Conservation (phyloP, 1,284 basidiomycete species). For the Pyrrhoderma noxium region DNA sequence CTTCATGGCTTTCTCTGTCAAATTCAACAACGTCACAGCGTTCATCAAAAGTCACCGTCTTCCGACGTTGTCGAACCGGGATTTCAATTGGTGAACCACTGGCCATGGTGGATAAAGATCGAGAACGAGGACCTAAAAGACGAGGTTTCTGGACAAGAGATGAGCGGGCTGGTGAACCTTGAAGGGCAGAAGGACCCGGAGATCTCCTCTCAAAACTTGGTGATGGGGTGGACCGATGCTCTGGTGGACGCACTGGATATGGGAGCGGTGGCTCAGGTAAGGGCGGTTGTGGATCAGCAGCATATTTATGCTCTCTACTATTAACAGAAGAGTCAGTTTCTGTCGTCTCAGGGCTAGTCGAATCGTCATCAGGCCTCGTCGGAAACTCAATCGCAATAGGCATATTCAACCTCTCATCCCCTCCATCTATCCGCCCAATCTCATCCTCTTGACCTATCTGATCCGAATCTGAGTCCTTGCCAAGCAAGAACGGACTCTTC, state of each 20-base stretch:
- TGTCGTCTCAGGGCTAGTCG: constrained; percentile 12
- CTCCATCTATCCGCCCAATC: not conserved
- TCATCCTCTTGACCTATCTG: not conserved
- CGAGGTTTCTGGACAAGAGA: constrained; percentile 81
- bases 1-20: constrained; percentile 49
- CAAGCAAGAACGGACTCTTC: constrained; percentile 72
- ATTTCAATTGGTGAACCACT: constrained; percentile 16
- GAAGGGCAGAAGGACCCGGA: constrained; percentile 14
- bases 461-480: not conserved
- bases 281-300: not conserved
- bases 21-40: constrained; percentile 87
- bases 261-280: not conserved
- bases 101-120: constrained; percentile 22
- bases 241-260: constrained; percentile 7
- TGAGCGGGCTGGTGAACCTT: constrained; percentile 39
- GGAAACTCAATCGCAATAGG: constrained; percentile 16
- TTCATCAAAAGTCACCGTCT: constrained; percentile 84
- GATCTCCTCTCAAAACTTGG: constrained; percentile 12
- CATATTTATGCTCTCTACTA: constrained; percentile 4
- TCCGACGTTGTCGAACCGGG: constrained; percentile 46
- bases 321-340: constrained; percentile 13
- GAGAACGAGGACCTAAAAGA: constrained; percentile 41
- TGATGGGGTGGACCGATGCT: constrained; percentile 11
- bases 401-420: not conserved
- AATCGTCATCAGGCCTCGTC: constrained; percentile 9